These are phyloP conservation scores for Solanum paucissectum DNA, from an alignment of 257 asterid species.

Conservation along the genomic window DNA sequence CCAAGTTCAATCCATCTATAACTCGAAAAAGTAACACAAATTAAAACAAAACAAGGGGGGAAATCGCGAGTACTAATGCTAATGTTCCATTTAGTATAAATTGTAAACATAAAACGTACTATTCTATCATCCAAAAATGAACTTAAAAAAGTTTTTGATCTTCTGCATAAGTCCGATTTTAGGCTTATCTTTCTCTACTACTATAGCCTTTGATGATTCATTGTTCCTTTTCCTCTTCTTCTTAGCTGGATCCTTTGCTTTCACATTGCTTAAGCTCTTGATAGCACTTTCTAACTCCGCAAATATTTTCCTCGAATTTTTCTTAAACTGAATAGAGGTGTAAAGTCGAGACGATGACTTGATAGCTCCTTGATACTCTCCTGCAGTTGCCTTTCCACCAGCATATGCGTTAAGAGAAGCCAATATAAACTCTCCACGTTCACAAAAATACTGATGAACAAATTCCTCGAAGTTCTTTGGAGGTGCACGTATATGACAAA, in stretches of 20 bases:
- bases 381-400: conserved; percentile 10
- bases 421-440: conserved; percentile 12
- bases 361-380: conserved; percentile 2
- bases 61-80: neutral
- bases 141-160: neutral
- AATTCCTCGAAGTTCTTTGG: conserved; percentile 36
- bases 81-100: neutral
- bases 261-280: neutral
- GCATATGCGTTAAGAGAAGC: conserved; percentile 21
- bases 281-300: conserved; percentile 1
- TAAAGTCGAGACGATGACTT: neutral
- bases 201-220: neutral
- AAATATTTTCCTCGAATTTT: neutral
- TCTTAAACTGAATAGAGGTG: conserved; percentile 9
- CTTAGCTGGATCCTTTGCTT: neutral
- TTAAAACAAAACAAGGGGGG: neutral
- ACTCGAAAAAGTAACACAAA: neutral
- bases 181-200: neutral
- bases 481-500: conserved; percentile 9
- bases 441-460: conserved; percentile 21
- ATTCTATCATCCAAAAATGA: neutral
- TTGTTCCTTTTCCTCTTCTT: neutral
- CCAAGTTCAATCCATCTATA: neutral
- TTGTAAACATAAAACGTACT: neutral
- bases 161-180: neutral